phyloP scores from a whole-genome alignment of 2,329 filamentous ascomycete species.

The Fusarium euwallaceae region DNA sequence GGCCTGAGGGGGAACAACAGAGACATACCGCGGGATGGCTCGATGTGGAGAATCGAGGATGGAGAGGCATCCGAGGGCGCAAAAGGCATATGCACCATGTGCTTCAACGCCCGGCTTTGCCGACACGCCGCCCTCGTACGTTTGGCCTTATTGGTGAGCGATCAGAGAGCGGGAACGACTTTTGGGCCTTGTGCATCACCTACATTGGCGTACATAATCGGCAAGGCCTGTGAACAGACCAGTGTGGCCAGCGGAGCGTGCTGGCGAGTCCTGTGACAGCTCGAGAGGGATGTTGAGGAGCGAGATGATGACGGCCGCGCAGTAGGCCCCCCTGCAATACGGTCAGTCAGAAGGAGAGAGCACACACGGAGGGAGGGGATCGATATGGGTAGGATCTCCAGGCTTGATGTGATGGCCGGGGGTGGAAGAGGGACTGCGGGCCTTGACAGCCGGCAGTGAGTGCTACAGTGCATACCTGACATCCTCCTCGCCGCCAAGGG shows the following conservation, averaged over 20 bases:
- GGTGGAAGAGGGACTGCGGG: conserved; percentile 32
- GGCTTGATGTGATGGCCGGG: conserved; percentile 7
- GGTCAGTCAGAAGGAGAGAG: conserved; percentile 28
- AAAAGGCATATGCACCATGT: conserved; percentile 97
- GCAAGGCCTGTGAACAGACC: conserved; percentile 79
- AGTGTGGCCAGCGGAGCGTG: conserved; percentile 70
- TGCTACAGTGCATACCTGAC: conserved; percentile 73
- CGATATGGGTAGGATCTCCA: conserved; percentile 9
- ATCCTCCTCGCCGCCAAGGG: conserved; percentile 89
- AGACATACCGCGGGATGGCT: conserved; percentile 77
- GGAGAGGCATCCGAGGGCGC: conserved; percentile 88
- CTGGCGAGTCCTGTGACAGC: conserved; percentile 79
- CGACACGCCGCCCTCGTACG: conserved; percentile 94
- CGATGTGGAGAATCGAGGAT: conserved; percentile 84
- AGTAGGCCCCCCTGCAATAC: conserved; percentile 83
- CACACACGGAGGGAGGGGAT: neutral
- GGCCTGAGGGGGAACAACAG: conserved; percentile 3
- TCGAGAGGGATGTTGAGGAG: conserved; percentile 86
- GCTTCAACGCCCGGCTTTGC: conserved; percentile 89
- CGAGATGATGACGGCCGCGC: conserved; percentile 86
- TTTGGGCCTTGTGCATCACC: conserved; percentile 53
- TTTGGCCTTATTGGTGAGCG: conserved; percentile 74
- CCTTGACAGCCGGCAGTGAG: conserved; percentile 31
- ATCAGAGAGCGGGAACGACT: conserved; percentile 30
- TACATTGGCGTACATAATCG: conserved; percentile 85